Evolutionary conservation across 2,329 filamentous ascomycete species (phyloP), one percentile per base, ranked within the genome.

Genomic region (Calonectria multiphialidica): DNA sequence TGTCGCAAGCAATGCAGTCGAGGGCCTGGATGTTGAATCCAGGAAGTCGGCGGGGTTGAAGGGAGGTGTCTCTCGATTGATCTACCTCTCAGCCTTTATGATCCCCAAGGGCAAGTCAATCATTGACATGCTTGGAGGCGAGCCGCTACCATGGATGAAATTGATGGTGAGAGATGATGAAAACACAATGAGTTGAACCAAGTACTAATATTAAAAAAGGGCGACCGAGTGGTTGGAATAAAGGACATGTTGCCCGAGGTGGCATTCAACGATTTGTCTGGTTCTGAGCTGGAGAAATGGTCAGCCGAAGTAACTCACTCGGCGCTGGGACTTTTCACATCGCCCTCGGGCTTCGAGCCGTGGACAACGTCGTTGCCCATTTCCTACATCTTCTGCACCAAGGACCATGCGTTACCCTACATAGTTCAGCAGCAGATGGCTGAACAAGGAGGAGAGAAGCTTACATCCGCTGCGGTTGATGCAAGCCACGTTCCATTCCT

Each of bases 71-170:
- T 28, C 37, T 8, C 65, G 45, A 21, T 6, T 67, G 13, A 30
- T 67, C 10, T 67, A 47, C 10, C 7, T 67, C 30, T 59, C 40
- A 9, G 65, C 65, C 18, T 67, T 67, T 21, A 67, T 67, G 50
- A 47, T 66, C n/a, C 53, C 65, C n/a, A 33, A 53, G 3, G 65
- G 65, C 3, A 67, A 40, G 8, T 67, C 65, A 1, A 25, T 67
- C 5, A 9, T 67, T 2, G 65, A 49, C 9, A 61, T 67, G 65
- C 50, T 67, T 5, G 65, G 65, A 59, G 65, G 65, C 3, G 10
- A 61, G 2, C 65, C 42, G 18, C 16, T 61, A 9, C 53, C 65
- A 0, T 67, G 65, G 65, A 61, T 67, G 65, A 40, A 67, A 40
- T 12, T 59, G 5, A 49, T 59, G 40, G 65, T 59, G 23, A 59